Evolutionary conservation across 2,329 filamentous ascomycete species (phyloP).

Genomic region (Cladobotryum mycophilum): DNA sequence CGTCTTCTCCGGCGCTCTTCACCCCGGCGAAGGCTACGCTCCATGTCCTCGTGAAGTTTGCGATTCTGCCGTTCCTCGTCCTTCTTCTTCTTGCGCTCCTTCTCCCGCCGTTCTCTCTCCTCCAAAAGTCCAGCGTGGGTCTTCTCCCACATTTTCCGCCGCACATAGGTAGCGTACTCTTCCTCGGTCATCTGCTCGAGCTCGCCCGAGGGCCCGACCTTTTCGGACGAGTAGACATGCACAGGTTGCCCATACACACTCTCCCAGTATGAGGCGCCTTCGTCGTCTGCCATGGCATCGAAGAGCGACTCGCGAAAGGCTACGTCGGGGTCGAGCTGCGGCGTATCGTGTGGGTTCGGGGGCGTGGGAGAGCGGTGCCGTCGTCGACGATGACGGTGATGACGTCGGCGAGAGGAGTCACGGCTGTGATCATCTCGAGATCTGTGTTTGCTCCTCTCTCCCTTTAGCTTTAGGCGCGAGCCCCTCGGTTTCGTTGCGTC

Average conservation of each 20-base stretch:
- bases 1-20: constrained; percentile 54
- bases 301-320: constrained; percentile 93
- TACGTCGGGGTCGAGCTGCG: constrained; percentile 56
- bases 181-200: constrained; percentile 88
- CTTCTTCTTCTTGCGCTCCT: constrained; percentile 43
- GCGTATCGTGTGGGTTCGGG: constrained; percentile 40
- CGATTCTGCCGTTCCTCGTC: constrained; percentile 44
- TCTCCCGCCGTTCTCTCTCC: constrained; percentile 59
- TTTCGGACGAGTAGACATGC: constrained; percentile 62
- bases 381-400: constrained; percentile 24
- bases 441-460: constrained; percentile 22
- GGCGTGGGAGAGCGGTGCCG: constrained; percentile 40
- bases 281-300: constrained; percentile 93
- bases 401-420: constrained; percentile 19
- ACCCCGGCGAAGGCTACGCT: constrained; percentile 60
- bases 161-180: constrained; percentile 81
- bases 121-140: constrained; percentile 78
- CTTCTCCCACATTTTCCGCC: constrained; percentile 91
- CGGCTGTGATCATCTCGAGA: constrained; percentile 15
- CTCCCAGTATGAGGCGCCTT: constrained; percentile 93
- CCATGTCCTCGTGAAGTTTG: constrained; percentile 58
- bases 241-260: constrained; percentile 94
- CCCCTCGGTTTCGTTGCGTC: constrained; percentile 23
- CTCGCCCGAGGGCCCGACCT: constrained; percentile 41
- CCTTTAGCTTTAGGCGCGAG: constrained; percentile 30